A percentile compares a stretch with the other conserved stretches of the same genome.
Evolutionary conservation across 2,329 filamentous ascomycete genomes (phyloP).

Genomic region (Beauveria scarabaeidicola): DNA sequence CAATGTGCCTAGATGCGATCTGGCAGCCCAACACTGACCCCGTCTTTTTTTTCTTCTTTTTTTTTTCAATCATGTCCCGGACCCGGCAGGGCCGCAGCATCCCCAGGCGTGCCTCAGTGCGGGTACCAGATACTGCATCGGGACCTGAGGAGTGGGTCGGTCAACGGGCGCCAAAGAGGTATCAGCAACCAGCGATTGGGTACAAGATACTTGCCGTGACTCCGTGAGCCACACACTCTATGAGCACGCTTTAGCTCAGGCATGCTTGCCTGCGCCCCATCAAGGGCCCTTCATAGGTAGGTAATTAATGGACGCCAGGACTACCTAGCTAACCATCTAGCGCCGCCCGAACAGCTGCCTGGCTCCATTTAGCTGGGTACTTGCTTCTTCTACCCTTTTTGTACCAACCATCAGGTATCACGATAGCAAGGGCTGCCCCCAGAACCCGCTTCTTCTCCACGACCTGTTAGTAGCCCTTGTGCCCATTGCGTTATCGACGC

Average conservation of each 20-base stretch:
- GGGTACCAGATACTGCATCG: constrained; percentile 10
- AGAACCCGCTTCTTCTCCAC: constrained; percentile 8
- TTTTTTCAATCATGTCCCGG: neutral
- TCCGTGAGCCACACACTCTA: too few relatives aligned
- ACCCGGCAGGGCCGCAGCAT: neutral
- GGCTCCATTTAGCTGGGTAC: neutral
- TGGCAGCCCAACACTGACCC: neutral
- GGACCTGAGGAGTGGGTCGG: constrained; percentile 4
- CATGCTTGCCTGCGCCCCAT: neutral
- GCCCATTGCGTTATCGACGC: constrained; percentile 12
- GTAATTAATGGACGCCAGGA: neutral
- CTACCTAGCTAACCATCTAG: neutral
- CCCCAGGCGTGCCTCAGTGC: neutral
- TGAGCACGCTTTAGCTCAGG: too few relatives aligned
- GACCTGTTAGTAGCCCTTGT: constrained; percentile 1
- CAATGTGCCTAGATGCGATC: constrained; percentile 2
- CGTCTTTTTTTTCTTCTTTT: neutral
- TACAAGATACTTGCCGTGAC: neutral
- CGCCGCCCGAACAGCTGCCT: neutral
- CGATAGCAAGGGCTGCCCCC: neutral
- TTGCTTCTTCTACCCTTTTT: neutral
- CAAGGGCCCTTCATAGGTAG: neutral
- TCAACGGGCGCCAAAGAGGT: constrained; percentile 5
- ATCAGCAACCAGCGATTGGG: constrained; percentile 1
- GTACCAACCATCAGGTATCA: neutral